These are phyloP conservation scores for Sporothrix phasma DNA, from an alignment of 2,329 filamentous ascomycete genomes.

Conservation along the genomic window DNA sequence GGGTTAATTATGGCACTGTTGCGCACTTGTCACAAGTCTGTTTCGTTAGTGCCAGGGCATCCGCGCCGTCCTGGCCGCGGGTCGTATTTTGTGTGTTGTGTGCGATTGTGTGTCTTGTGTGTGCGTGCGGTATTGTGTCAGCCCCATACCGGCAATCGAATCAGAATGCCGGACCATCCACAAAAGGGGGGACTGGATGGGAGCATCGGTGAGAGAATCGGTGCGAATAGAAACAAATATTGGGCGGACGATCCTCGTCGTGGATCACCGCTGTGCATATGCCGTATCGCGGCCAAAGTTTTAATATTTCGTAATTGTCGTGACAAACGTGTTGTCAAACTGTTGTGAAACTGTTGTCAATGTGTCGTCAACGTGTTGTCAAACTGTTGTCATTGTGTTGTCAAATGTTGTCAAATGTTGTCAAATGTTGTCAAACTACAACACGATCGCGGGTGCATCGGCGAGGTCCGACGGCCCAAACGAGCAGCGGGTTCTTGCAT, in stretches of 20 bases:
- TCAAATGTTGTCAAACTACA: no score
- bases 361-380: no score
- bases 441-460: neutral
- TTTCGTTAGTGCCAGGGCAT: neutral
- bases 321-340: no score
- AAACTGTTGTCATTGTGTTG: no score
- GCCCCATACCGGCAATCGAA: neutral
- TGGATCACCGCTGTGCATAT: neutral
- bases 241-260: neutral
- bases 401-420: no score
- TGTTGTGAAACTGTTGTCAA: no score
- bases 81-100: neutral
- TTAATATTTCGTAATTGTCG: neutral
- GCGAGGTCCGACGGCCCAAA: neutral
- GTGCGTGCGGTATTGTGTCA: no score
- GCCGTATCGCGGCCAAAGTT: neutral
- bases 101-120: no score
- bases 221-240: neutral
- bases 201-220: neutral
- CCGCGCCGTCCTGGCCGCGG: neutral
- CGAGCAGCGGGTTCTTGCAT: no score
- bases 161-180: neutral
- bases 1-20: no score
- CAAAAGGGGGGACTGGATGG: neutral
- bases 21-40: no score